These are phyloP conservation scores for Phlebiopsis gigantea DNA, from an alignment of 768 basidiomycete genomes.

Conservation along the genomic window DNA sequence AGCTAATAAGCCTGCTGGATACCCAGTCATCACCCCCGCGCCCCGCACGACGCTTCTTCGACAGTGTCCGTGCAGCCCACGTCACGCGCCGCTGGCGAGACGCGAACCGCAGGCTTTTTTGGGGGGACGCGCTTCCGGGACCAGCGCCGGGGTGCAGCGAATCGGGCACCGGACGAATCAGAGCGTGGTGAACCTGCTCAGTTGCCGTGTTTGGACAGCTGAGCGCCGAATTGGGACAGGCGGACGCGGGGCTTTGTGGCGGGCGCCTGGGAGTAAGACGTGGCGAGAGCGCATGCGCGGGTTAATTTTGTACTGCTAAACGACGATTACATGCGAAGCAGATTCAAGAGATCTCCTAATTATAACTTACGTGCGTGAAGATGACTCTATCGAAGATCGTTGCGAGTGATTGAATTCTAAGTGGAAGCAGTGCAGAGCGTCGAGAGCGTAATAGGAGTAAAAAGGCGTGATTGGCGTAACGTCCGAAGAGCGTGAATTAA, in stretches of 20 bases:
- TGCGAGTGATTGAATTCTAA: neutral
- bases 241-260: neutral
- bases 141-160: no score
- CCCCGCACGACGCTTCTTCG: neutral
- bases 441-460: neutral
- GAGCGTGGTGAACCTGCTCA: neutral
- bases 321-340: neutral
- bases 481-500: neutral
- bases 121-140: neutral
- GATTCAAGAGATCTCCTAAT: neutral
- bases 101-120: neutral
- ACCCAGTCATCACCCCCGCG: neutral
- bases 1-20: neutral
- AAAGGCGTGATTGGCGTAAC: neutral
- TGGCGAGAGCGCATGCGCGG: no score
- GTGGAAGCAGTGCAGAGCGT: neutral
- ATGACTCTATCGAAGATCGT: neutral
- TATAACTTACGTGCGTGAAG: conserved; percentile 5
- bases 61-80: neutral
- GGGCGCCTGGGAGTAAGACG: neutral
- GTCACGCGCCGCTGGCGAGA: neutral
- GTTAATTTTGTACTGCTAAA: neutral
- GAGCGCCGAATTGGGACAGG: neutral
- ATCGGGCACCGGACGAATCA: neutral
- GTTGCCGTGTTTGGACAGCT: neutral